phyloP scores from a whole-genome alignment of 768 basidiomycete species.

The Leccinum variicolor region DNA sequence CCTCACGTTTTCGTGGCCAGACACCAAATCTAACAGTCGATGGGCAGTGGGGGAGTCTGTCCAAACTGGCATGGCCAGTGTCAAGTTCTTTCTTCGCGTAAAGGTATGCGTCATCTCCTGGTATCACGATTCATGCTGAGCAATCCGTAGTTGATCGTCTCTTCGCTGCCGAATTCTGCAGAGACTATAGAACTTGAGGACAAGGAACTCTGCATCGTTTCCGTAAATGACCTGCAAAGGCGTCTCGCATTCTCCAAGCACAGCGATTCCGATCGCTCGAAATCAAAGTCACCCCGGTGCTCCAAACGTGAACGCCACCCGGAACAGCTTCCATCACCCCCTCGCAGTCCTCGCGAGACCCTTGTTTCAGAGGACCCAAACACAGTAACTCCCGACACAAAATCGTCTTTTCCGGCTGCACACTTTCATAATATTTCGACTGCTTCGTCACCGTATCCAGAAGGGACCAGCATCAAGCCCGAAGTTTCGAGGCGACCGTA shows the following conservation, averaged over 20 bases:
- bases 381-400: constrained; percentile 2
- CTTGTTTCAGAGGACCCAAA: constrained; percentile 8
- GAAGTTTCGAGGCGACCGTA: constrained; percentile 55
- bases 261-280: constrained; percentile 46
- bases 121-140: constrained; percentile 12
- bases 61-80: constrained; percentile 56
- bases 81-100: constrained; percentile 67
- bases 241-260: constrained; percentile 61
- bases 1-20: constrained; percentile 70
- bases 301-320: constrained; percentile 31
- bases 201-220: constrained; percentile 61
- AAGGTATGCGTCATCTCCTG: constrained; percentile 46
- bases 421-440: constrained; percentile 30
- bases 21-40: constrained; percentile 59
- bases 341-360: constrained; percentile 28
- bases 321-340: constrained; percentile 38
- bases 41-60: constrained; percentile 84
- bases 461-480: constrained; percentile 24
- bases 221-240: constrained; percentile 68
- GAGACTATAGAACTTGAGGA: constrained; percentile 71
- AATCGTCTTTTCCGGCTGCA: constrained; percentile 4
- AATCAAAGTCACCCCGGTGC: constrained; percentile 57
- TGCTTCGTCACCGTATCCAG: constrained; percentile 30
- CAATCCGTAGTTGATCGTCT: constrained; percentile 43
- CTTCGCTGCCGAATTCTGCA: constrained; percentile 42